Conservation (phyloP, 768 basidiomycete species). For the Phylloporus sp. region DNA sequence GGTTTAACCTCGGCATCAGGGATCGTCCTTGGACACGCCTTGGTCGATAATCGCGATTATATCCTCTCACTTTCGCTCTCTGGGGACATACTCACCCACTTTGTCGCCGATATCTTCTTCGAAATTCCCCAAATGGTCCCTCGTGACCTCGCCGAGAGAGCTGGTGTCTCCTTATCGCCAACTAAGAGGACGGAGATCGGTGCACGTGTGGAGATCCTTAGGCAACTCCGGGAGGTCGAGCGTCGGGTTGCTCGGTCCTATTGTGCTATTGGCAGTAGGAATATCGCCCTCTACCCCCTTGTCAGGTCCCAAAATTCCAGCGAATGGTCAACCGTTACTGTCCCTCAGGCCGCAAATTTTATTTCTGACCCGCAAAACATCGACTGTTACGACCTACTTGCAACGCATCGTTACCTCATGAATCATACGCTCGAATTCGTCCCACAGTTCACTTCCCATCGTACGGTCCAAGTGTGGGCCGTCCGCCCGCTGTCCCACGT, state of each 20-base stretch:
- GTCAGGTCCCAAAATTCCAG: slow-evolving; percentile 44
- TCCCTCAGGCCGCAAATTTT: slow-evolving; percentile 48
- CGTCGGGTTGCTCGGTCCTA: slow-evolving; percentile 42
- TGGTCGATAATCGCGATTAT: slow-evolving; percentile 29
- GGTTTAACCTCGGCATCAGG: slow-evolving; percentile 21
- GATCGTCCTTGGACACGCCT: slow-evolving; percentile 28
- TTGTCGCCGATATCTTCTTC: slow-evolving; percentile 55
- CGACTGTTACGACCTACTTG: slow-evolving; percentile 39
- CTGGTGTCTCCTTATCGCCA: slow-evolving; percentile 37
- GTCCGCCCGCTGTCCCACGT: slow-evolving; percentile 63
- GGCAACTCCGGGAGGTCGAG: slow-evolving; percentile 52
- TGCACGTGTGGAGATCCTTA: slow-evolving; percentile 65
- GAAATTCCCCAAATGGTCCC: slow-evolving; percentile 54
- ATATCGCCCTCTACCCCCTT: slow-evolving; percentile 37
- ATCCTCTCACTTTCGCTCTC: slow-evolving; percentile 29
- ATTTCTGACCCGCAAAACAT: slow-evolving; percentile 30
- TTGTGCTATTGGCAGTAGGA: slow-evolving; percentile 32
- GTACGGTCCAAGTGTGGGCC: slow-evolving; percentile 47
- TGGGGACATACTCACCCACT: slow-evolving; percentile 53
- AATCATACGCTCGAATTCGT: slow-evolving; percentile 48
- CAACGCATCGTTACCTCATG: slow-evolving; percentile 66
- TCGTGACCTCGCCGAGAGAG: slow-evolving; percentile 43
- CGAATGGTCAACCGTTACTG: slow-evolving; percentile 54
- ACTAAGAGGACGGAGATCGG: slow-evolving; percentile 36
- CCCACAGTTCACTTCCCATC: slow-evolving; percentile 43